Percentiles rank a stretch among this genome's conserved stretches.
These are phyloP conservation scores for Leishmania major DNA, from an alignment of 208 protist genomes.

Conservation along the genomic window DNA sequence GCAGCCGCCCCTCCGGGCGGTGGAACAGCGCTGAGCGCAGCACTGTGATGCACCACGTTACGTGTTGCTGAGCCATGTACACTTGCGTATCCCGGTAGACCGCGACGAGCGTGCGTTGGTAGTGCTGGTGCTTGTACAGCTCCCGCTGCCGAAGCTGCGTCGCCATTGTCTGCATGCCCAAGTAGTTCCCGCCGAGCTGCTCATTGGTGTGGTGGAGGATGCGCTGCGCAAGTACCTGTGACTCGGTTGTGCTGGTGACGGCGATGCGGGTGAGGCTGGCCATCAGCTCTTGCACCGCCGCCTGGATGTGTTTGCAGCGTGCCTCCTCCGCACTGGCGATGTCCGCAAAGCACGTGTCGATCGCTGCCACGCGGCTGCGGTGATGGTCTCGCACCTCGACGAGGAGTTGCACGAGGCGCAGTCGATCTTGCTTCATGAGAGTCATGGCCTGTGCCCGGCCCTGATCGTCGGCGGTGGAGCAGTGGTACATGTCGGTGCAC, in stretches of 20 bases:
- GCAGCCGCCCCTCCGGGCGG: constrained; percentile 46
- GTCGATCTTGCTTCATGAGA: constrained; percentile 60
- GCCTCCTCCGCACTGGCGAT: constrained; percentile 51
- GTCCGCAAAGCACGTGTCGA: constrained; percentile 37
- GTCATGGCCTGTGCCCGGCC: constrained; percentile 32
- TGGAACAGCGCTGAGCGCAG: constrained; percentile 65
- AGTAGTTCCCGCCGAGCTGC: constrained; percentile 59
- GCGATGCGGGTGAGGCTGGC: constrained; percentile 65
- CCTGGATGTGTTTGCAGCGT: constrained; percentile 49
- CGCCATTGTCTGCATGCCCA: constrained; percentile 52
- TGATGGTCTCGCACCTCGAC: constrained; percentile 41
- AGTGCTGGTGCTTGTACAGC: constrained; percentile 63
- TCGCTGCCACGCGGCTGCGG: constrained; percentile 36
- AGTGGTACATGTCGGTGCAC: constrained; percentile 40
- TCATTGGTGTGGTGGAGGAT: constrained; percentile 78
- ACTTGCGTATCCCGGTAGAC: constrained; percentile 53
- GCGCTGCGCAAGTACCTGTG: constrained; percentile 83
- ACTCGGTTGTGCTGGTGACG: constrained; percentile 69
- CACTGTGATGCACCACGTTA: constrained; percentile 51
- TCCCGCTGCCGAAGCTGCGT: constrained; percentile 70
- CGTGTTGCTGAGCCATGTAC: constrained; percentile 53
- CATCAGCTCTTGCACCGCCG: constrained; percentile 59
- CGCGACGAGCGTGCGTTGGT: constrained; percentile 41
- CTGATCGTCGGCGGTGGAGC: constrained; percentile 35
- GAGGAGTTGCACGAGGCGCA: constrained; percentile 45